A percentile compares a stretch with the other conserved stretches of the same genome.
Conservation (phyloP, 306 rosid genomes). For the Hippophae gyantsensis region DNA sequence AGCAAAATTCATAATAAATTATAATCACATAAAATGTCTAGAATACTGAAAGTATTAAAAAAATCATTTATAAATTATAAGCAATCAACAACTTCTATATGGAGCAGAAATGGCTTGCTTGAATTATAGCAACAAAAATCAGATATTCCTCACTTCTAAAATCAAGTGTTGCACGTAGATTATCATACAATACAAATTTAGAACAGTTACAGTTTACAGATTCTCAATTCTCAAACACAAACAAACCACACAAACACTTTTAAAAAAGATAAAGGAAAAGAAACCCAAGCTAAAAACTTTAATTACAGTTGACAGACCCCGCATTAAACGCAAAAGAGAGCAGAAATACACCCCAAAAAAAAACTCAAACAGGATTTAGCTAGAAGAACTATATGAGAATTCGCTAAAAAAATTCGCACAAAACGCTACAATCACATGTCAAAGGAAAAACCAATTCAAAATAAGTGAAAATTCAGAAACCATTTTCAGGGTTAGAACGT, state of each 20-base stretch:
- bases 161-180: background rate
- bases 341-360: background rate
- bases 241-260: background rate
- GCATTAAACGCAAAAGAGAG: constrained; percentile 2
- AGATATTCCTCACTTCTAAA: background rate
- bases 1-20: constrained; percentile 10
- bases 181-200: background rate
- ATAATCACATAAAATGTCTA: background rate
- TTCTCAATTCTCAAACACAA: background rate
- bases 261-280: background rate
- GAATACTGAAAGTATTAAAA: background rate
- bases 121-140: background rate
- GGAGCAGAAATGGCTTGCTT: background rate
- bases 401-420: constrained; percentile 5
- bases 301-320: background rate
- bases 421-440: constrained; percentile 4
- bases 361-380: background rate
- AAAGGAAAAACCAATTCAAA: background rate
- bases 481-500: constrained; percentile 1
- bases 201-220: background rate
- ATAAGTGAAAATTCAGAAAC: background rate
- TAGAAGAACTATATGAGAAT: constrained; percentile 12
- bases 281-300: background rate
- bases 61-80: background rate
- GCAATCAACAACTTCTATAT: background rate